phyloP scores from a whole-genome alignment of 257 asterid genomes.

The Plantago elongata region DNA sequence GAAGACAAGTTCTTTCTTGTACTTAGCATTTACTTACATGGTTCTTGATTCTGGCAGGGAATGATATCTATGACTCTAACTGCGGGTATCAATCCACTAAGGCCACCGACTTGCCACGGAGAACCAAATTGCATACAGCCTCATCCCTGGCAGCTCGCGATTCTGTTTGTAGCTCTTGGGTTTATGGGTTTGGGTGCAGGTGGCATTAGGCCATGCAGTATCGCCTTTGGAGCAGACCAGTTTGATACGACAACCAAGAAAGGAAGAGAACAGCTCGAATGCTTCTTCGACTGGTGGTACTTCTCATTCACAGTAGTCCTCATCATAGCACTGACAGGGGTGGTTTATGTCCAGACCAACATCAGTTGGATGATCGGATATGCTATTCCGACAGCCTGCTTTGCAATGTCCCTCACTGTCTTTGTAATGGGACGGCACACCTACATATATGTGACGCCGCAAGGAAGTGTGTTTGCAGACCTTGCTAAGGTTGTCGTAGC shows the following conservation, averaged over 20 bases:
- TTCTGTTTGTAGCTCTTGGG: slow-evolving; percentile 48
- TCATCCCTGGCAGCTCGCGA: slow-evolving; percentile 50
- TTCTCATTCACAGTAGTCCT: slow-evolving; percentile 74
- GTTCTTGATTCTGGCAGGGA: slow-evolving; percentile 32
- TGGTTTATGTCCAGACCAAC: slow-evolving; percentile 69
- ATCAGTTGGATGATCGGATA: slow-evolving; percentile 71
- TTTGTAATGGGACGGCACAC: slow-evolving; percentile 56
- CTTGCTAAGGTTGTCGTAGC: slow-evolving; percentile 52
- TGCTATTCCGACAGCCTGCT: slow-evolving; percentile 68
- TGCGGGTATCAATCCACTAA: slow-evolving; percentile 43
- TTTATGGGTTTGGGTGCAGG: slow-evolving; percentile 74
- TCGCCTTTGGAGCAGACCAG: slow-evolving; percentile 93
- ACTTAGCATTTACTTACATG: background rate
- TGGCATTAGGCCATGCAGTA: slow-evolving; percentile 77
- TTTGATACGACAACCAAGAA: slow-evolving; percentile 58
- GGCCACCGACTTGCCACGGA: slow-evolving; percentile 50
- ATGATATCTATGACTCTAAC: slow-evolving; percentile 55
- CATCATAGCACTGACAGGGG: slow-evolving; percentile 57
- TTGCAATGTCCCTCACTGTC: slow-evolving; percentile 41
- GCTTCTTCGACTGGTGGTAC: slow-evolving; percentile 94
- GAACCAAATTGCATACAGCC: slow-evolving; percentile 36
- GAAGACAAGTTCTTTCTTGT: background rate
- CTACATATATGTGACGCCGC: slow-evolving; percentile 36
- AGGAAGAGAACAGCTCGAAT: slow-evolving; percentile 60
- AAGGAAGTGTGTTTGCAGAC: slow-evolving; percentile 56